phyloP scores from a whole-genome alignment of 768 basidiomycete genomes.

The Holtermannia corniformis region DNA sequence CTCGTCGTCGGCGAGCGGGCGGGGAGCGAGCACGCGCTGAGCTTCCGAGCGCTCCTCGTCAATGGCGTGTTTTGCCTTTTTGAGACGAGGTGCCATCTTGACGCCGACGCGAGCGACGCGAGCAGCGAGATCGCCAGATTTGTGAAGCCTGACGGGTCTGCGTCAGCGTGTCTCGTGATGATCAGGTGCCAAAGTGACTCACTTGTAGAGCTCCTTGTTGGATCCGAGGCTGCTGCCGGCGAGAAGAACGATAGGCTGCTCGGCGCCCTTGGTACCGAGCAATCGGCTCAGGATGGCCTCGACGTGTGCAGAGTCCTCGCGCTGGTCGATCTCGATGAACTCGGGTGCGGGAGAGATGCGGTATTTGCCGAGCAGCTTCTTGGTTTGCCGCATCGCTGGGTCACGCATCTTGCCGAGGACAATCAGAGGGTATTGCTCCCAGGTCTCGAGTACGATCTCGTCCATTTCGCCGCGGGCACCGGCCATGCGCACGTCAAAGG shows the following conservation, averaged over 20 bases:
- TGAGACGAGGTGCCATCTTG: neutral
- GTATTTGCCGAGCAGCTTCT: constrained; percentile 13
- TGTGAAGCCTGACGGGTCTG: neutral
- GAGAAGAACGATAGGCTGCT: constrained; percentile 7
- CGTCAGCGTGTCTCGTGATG: neutral
- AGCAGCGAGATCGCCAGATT: neutral
- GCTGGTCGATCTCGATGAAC: constrained; percentile 28
- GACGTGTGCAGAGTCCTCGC: constrained; percentile 13
- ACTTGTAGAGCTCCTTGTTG: constrained; percentile 1
- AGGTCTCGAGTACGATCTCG: constrained; percentile 16
- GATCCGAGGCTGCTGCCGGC: constrained; percentile 2
- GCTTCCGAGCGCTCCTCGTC: neutral
- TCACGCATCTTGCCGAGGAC: constrained; percentile 28
- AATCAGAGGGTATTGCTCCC: constrained; percentile 26
- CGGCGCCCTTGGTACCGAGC: constrained; percentile 1
- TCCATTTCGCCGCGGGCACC: constrained; percentile 15
- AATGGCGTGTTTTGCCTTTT: neutral
- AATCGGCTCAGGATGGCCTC: constrained; percentile 5
- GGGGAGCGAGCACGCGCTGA: no score
- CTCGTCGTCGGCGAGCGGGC: no score
- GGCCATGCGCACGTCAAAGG: constrained; percentile 18
- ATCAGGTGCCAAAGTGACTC: neutral
- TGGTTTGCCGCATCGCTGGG: constrained; percentile 21
- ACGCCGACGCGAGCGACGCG: neutral
- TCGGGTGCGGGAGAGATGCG: constrained; percentile 18